These are phyloP conservation scores for Emmonsia crescens DNA, from an alignment of 2,329 filamentous ascomycete species.

Conservation along the genomic window DNA sequence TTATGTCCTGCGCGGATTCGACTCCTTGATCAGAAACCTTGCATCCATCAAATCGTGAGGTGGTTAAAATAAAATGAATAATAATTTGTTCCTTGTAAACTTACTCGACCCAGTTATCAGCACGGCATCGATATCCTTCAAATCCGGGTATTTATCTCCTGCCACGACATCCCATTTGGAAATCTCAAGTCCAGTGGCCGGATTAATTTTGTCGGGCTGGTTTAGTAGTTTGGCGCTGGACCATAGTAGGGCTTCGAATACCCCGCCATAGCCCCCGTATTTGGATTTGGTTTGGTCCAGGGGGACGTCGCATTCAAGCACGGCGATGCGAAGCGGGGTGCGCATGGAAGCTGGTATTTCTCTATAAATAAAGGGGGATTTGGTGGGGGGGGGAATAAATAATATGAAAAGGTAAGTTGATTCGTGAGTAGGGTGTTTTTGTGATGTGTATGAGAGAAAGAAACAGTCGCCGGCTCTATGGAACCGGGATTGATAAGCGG, in stretches of 20 bases:
- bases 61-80: too few species aligned
- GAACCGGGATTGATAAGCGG: neutral
- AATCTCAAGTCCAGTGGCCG: slow-evolving; percentile 43
- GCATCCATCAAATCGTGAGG: neutral
- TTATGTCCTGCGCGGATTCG: slow-evolving; percentile 48
- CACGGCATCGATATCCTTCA: slow-evolving; percentile 69
- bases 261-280: slow-evolving; percentile 62
- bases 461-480: neutral
- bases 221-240: slow-evolving; percentile 41
- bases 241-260: slow-evolving; percentile 53
- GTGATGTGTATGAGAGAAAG: too few species aligned
- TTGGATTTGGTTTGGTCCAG: slow-evolving; percentile 51
- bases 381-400: too few species aligned
- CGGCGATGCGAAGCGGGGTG: slow-evolving; percentile 59
- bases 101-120: slow-evolving; percentile 63
- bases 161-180: slow-evolving; percentile 61
- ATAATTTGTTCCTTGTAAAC: neutral
- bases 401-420: neutral
- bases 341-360: slow-evolving; percentile 18
- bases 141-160: slow-evolving; percentile 56
- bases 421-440: neutral
- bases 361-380: neutral
- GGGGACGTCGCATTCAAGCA: slow-evolving; percentile 81
- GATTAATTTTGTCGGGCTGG: slow-evolving; percentile 22
- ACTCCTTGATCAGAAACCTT: neutral